phyloP scores from a whole-genome alignment of 495 filamentous ascomycete species.

The Penicillium pancosmium region DNA sequence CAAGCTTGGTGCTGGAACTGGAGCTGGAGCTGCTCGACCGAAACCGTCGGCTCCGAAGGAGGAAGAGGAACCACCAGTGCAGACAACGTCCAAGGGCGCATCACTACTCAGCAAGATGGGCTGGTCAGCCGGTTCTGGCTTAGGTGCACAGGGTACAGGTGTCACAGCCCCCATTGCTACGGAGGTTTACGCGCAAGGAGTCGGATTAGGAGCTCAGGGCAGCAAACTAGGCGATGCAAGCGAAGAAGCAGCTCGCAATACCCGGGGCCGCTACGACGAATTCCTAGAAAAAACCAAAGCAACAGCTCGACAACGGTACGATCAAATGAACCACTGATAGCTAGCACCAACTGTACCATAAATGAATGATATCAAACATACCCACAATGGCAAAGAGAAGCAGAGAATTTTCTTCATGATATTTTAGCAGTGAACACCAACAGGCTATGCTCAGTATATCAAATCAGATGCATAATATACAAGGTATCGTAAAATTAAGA shows the following conservation, averaged over 20 bases:
- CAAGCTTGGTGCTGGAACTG: conserved; percentile 42
- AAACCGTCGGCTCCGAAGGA: conserved; percentile 34
- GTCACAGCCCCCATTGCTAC: conserved; percentile 76
- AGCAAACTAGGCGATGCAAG: conserved; percentile 81
- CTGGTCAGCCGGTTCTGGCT: conserved; percentile 76
- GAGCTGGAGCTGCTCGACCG: conserved; percentile 34
- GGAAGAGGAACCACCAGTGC: conserved; percentile 42
- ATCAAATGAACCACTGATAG: conserved; percentile 52
- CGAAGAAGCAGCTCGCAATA: conserved; percentile 76
- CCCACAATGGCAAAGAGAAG: neutral
- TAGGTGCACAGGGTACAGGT: conserved; percentile 80
- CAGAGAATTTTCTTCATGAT: conserved; percentile 2
- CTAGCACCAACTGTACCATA: conserved; percentile 5
- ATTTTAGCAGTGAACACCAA: conserved; percentile 2
- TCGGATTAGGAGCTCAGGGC: conserved; percentile 83
- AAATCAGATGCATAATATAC: conserved; percentile 21
- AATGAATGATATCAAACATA: neutral
- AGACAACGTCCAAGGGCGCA: conserved; percentile 74
- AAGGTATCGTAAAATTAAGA: conserved; percentile 22
- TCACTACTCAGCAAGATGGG: conserved; percentile 89
- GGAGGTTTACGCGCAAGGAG: conserved; percentile 78
- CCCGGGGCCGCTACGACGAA: conserved; percentile 66
- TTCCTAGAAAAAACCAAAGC: conserved; percentile 81
- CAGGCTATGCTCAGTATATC: conserved; percentile 1
- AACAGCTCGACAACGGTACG: conserved; percentile 77